These are phyloP conservation scores for Xylaria sp. DNA, from an alignment of 2,329 filamentous ascomycete species.

Conservation along the genomic window DNA sequence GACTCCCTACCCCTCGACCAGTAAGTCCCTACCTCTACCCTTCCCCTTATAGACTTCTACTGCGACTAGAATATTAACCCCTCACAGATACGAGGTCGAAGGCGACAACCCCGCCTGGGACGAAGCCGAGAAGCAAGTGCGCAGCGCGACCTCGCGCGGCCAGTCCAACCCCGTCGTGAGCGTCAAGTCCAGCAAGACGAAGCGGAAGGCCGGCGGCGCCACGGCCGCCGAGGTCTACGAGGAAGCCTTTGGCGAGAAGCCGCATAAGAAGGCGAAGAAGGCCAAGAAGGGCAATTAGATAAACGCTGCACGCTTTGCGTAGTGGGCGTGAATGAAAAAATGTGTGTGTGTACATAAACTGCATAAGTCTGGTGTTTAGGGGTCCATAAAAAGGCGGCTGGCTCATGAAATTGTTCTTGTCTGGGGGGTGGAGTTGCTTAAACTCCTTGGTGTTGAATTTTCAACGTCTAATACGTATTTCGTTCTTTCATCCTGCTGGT, in stretches of 20 bases:
- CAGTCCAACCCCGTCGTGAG: constrained; percentile 64
- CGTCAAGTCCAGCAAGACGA: constrained; percentile 71
- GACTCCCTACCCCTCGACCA: constrained; percentile 84
- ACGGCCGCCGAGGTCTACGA: constrained; percentile 60
- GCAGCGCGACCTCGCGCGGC: constrained; percentile 49
- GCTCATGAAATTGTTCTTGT: too few relatives aligned
- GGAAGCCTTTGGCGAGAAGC: constrained; percentile 49
- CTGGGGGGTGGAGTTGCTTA: too few relatives aligned
- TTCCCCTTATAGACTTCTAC: too few relatives aligned
- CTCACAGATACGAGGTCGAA: constrained; percentile 59
- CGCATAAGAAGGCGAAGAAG: constrained; percentile 46
- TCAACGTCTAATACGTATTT: too few relatives aligned
- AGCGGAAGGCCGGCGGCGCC: constrained; percentile 60
- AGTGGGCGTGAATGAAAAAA: neutral
- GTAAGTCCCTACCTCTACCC: constrained; percentile 44
- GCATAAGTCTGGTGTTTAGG: too few relatives aligned
- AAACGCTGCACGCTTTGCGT: too few relatives aligned
- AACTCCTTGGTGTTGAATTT: too few relatives aligned
- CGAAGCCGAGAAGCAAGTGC: constrained; percentile 71
- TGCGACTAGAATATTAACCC: neutral
- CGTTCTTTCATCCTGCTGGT: too few relatives aligned
- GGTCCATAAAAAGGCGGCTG: too few relatives aligned
- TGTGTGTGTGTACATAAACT: too few relatives aligned
- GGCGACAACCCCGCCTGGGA: constrained; percentile 58
- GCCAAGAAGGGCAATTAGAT: constrained; percentile 40